These are phyloP conservation scores for Kodamaea hsintzibuensis DNA, from an alignment of 805 yeast species.

Conservation along the genomic window DNA sequence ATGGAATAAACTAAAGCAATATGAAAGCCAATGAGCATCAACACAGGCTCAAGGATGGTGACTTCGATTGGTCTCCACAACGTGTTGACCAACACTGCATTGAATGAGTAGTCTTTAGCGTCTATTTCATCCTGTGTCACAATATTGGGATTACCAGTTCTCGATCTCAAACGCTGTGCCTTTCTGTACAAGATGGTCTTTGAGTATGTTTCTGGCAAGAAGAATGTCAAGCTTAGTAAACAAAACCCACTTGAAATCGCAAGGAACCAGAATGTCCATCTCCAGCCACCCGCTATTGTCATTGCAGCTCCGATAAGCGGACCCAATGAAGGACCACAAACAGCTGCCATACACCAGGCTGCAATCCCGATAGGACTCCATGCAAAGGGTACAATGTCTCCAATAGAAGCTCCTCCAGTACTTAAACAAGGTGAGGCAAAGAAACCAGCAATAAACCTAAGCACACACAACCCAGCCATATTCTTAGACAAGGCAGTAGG, in stretches of 20 bases:
- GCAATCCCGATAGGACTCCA: conserved; percentile 49
- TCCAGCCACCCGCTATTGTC: conserved; percentile 46
- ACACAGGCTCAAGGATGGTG: conserved; percentile 54
- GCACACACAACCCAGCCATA: conserved; percentile 50
- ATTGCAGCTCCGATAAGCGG: conserved; percentile 56
- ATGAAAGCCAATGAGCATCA: conserved; percentile 51
- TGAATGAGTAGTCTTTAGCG: conserved; percentile 20
- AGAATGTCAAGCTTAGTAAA: conserved; percentile 32
- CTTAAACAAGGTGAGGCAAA: conserved; percentile 47
- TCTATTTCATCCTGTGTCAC: conserved; percentile 41
- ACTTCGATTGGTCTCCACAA: conserved; percentile 52
- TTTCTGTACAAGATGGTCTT: conserved; percentile 47
- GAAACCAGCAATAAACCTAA: conserved; percentile 55
- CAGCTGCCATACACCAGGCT: conserved; percentile 54
- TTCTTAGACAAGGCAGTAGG: conserved; percentile 54
- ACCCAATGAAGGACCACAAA: conserved; percentile 56
- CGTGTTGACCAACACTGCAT: conserved; percentile 24
- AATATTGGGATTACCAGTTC: conserved; percentile 50
- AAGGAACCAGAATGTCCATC: conserved; percentile 57
- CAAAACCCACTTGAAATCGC: conserved; percentile 41
- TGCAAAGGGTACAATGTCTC: conserved; percentile 47
- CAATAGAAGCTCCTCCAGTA: conserved; percentile 58
- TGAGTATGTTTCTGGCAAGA: conserved; percentile 51
- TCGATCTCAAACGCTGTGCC: conserved; percentile 47
- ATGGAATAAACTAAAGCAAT: conserved; percentile 54